phyloP scores from a whole-genome alignment of 2,329 filamentous ascomycete genomes.

The Ilyonectria robusta region DNA sequence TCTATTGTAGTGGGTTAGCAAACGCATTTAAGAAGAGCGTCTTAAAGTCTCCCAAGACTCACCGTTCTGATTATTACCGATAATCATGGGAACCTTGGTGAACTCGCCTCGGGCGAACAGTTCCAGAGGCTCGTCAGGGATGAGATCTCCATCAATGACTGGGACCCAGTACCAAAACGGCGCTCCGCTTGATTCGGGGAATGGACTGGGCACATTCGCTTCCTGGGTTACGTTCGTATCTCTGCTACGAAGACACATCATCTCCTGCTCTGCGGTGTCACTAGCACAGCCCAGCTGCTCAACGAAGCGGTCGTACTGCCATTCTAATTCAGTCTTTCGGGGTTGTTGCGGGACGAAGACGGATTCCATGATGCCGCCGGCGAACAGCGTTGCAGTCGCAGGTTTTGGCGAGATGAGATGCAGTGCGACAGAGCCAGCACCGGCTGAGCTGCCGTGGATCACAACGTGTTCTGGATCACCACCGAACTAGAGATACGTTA shows the following conservation, averaged over 20 bases:
- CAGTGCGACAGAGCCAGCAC: slow-evolving; percentile 1
- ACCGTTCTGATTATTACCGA: slow-evolving; percentile 59
- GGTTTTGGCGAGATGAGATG: neutral
- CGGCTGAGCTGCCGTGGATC: slow-evolving; percentile 10
- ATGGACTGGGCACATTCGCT: slow-evolving; percentile 57
- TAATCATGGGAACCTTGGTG: slow-evolving; percentile 56
- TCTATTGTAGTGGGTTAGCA: slow-evolving; percentile 49
- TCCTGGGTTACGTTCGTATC: slow-evolving; percentile 52
- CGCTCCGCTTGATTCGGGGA: slow-evolving; percentile 50
- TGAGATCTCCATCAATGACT: slow-evolving; percentile 59
- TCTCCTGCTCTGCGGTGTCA: slow-evolving; percentile 38
- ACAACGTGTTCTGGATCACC: slow-evolving; percentile 11
- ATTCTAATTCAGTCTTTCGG: slow-evolving; percentile 55
- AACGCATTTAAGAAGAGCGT: slow-evolving; percentile 33
- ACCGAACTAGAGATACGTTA: slow-evolving; percentile 7
- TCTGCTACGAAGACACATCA: slow-evolving; percentile 57
- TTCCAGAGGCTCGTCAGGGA: slow-evolving; percentile 55
- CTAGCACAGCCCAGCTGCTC: slow-evolving; percentile 52
- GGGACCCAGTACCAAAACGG: slow-evolving; percentile 63
- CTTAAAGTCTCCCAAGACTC: slow-evolving; percentile 21
- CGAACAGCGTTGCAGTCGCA: slow-evolving; percentile 52
- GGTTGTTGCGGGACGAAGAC: slow-evolving; percentile 56
- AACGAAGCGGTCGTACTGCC: slow-evolving; percentile 56
- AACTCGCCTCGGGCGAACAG: slow-evolving; percentile 56
- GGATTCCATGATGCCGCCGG: slow-evolving; percentile 58